A percentile compares a stretch with the other conserved stretches of the same genome.
These are phyloP conservation scores for Trypanosoma congolense DNA, from an alignment of 208 protist genomes.

Conservation along the genomic window DNA sequence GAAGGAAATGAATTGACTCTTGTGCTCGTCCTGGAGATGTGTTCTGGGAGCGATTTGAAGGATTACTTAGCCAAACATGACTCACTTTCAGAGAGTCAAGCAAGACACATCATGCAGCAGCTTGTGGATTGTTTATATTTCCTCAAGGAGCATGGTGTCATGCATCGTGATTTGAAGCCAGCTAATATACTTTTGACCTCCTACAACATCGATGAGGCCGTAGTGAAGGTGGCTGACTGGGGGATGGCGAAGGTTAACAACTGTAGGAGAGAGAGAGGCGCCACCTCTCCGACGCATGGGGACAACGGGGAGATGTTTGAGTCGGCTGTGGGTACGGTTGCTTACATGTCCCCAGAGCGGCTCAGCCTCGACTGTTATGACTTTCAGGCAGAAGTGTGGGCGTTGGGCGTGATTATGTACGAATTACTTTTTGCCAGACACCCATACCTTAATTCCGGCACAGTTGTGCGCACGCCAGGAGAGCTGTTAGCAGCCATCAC, in stretches of 20 bases:
- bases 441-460: slow-evolving; percentile 20
- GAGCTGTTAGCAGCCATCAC: slow-evolving; percentile 17
- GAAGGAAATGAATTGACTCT: slow-evolving; percentile 5
- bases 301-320: slow-evolving; percentile 33
- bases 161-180: slow-evolving; percentile 90
- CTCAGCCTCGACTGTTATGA: slow-evolving; percentile 49
- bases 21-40: slow-evolving; percentile 57
- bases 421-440: slow-evolving; percentile 60
- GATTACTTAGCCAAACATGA: slow-evolving; percentile 16
- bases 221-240: slow-evolving; percentile 64
- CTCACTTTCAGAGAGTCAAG: slow-evolving; percentile 24
- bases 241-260: slow-evolving; percentile 46
- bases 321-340: slow-evolving; percentile 51
- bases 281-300: neutral
- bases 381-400: slow-evolving; percentile 74
- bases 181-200: slow-evolving; percentile 77
- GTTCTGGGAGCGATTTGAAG: slow-evolving; percentile 51
- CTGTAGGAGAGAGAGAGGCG: neutral
- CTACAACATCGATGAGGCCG: slow-evolving; percentile 40
- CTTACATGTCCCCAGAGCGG: slow-evolving; percentile 79
- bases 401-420: slow-evolving; percentile 72
- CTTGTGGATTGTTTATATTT: slow-evolving; percentile 50
- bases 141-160: slow-evolving; percentile 38
- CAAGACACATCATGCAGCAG: slow-evolving; percentile 50
- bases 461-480: slow-evolving; percentile 31